phyloP scores from a whole-genome alignment of 305 asterid genomes.

The Caryopteris hybrid region DNA sequence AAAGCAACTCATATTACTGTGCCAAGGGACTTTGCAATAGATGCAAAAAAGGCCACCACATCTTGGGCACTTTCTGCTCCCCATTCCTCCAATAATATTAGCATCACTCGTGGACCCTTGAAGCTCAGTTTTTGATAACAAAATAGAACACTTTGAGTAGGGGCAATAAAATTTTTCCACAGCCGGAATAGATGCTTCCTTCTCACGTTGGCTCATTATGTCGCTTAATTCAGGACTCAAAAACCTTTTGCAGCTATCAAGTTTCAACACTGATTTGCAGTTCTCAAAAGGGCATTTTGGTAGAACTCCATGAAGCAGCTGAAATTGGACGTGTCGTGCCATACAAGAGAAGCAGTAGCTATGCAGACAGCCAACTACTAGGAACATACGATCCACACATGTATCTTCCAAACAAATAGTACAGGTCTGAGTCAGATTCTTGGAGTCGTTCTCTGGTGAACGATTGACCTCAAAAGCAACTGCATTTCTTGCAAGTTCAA shows the following conservation, averaged over 20 bases:
- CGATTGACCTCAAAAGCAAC: constrained; percentile 26
- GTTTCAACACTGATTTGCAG: constrained; percentile 36
- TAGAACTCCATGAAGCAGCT: constrained; percentile 48
- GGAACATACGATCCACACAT: constrained; percentile 33
- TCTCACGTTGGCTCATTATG: constrained; percentile 39
- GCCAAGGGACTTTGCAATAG: constrained; percentile 70
- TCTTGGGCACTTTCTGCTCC: constrained; percentile 36
- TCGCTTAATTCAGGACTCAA: constrained; percentile 42
- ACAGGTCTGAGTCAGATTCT: constrained; percentile 33
- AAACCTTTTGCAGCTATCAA: constrained; percentile 49
- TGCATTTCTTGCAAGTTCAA: constrained; percentile 43
- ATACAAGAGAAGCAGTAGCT: constrained; percentile 52
- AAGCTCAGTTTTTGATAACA: constrained; percentile 41
- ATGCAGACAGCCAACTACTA: constrained; percentile 42
- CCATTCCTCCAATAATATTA: not conserved
- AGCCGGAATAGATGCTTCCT: constrained; percentile 53
- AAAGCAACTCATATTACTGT: constrained; percentile 33
- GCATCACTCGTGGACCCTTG: not conserved
- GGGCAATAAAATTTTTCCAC: constrained; percentile 58
- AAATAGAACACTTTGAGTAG: constrained; percentile 43
- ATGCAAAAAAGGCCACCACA: constrained; percentile 47
- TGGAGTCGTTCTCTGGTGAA: constrained; percentile 17
- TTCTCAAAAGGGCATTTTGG: constrained; percentile 56
- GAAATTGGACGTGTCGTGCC: constrained; percentile 46
- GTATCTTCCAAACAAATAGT: constrained; percentile 51